Evolutionary conservation across 2,329 filamentous ascomycete genomes (phyloP).

Genomic region (Celoporthe dispersa): DNA sequence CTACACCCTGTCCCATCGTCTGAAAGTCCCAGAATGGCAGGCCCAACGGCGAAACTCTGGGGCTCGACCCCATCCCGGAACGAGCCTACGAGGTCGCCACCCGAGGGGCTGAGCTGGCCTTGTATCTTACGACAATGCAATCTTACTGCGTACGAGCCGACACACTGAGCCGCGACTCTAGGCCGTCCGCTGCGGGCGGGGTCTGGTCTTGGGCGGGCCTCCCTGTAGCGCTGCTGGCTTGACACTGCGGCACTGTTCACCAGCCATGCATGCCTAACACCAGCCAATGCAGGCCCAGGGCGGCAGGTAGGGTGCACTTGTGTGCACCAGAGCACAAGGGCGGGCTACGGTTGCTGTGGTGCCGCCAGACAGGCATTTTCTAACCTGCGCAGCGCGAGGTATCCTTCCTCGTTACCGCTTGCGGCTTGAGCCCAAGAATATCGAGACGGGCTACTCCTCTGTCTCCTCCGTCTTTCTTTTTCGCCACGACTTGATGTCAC

Average conservation of each 20-base stretch:
- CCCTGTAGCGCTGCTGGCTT: slow-evolving; percentile 21
- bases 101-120: slow-evolving; percentile 21
- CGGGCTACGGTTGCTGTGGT: slow-evolving; percentile 7
- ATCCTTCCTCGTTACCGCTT: neutral
- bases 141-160: slow-evolving; percentile 19
- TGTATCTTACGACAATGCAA: slow-evolving; percentile 28
- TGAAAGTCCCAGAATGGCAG: slow-evolving; percentile 19
- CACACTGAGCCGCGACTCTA: slow-evolving; percentile 16
- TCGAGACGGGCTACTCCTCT: neutral
- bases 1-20: slow-evolving; percentile 18
- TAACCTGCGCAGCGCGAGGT: neutral
- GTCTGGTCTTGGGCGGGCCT: slow-evolving; percentile 12
- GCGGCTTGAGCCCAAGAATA: neutral
- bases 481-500: neutral
- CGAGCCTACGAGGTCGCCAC: slow-evolving; percentile 19
- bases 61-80: slow-evolving; percentile 16
- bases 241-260: slow-evolving; percentile 14
- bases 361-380: neutral
- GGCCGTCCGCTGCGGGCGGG: slow-evolving; percentile 17
- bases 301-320: slow-evolving; percentile 1
- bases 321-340: slow-evolving; percentile 2
- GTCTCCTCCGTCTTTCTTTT: neutral
- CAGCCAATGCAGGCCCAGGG: slow-evolving; percentile 12
- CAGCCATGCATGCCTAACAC: slow-evolving; percentile 4
- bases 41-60: slow-evolving; percentile 17